Base-by-base conservation (phyloP, 1,139 yeast species). In the Ashbya aceris region DNA sequence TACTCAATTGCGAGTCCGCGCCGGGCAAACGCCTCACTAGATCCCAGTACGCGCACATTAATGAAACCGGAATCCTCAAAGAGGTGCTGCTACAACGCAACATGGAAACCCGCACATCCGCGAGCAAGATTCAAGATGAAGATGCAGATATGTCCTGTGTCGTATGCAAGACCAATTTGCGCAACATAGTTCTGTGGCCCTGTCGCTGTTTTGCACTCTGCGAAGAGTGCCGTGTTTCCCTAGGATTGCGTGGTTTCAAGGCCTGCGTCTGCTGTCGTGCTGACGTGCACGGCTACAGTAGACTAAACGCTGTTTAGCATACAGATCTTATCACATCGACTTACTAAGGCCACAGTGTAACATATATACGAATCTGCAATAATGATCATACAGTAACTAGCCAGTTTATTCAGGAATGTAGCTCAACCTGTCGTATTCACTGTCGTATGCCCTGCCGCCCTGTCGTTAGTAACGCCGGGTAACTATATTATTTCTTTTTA, bases 151-250 rank as follows among this genome's bases (percentile, higher is more conserved):
- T 57, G 23, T 46, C 63, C 4, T 87, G 97, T 63, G 95, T 85
- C 2, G 81, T 87, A 2, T 87, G 97, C 60, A 93, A 83, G 51
- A 70, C 72, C 8, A 76, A 81, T 45, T 73, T 78, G 7, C 71
- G 96, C 50, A 85, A 82, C 48, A 75, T 87, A 34, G 79, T 87
- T 11, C 68, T 91, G 2, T 87, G 96, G 96, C 97, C 97, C 1
- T 87, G 97, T 59, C 75, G 79, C 52, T 87, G 97, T 60, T 76
- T 87, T 49, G 87, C 95, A 0, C 70, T 87, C 7, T 87, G 97
- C 61, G 95, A 86, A 49, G 73, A 76, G 11, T 87, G 97, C 56
- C 70, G 96, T 20, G 66, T 79, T 27, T 75, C 83, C n/a, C 68
- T 87, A 43, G 89, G 86, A 2, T 66, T 79, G 20, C 73, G 86